Base-by-base conservation (phyloP, 2,329 filamentous ascomycete genomes). In the Coniochaeta hoffmannii region DNA sequence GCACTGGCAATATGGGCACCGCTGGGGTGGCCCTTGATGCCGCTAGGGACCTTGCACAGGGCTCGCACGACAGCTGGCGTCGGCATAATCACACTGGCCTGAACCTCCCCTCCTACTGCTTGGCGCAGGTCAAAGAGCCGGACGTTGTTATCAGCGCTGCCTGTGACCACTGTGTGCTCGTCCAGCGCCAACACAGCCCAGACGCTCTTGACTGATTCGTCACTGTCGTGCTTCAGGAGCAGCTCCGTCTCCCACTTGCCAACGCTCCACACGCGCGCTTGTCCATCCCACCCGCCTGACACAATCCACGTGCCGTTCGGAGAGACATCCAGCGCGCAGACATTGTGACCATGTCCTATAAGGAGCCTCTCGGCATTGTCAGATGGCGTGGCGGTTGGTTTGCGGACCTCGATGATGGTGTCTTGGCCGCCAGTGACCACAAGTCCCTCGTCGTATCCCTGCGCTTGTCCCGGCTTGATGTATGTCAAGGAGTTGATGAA, bases 1-100 rank as follows among this genome's bases (percentile, higher is more conserved):
- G 94, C 92, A 44, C 92, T 96, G 49, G 92, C 94, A 68, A 99
- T 92, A n/a, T 96, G 87, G 17, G 91, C 93, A 12, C 89, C 89
- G 22, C 87, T 92, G 15, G 87, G 79, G 67, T 96, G 89, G 26
- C 82, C 82, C 24, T 60, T 63, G 17, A 63, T 30, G 15, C 61
- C 62, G 14, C 77, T 68, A 1, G 90, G 87, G n/a, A 97, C 76
- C 63, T 84, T 86, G 71, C 89, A 93, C 10, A 99, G 78, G n/a
- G 92, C 91, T 58, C 94, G 85, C 53, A 97, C 88, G 34, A 95
- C 87, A 62, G 96, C 90, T 26, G 85, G 83, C 49, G 89, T 90
- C 54, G 87, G 70, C 24, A 84, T 80, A 9, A 76, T 78, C 10
- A 78, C 75, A 8, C 66, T 69, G 1, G 81, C 75, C 62, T 85